Base-by-base conservation (phyloP, 129 eudicot genomes). In the Helianthus tuberosus region DNA sequence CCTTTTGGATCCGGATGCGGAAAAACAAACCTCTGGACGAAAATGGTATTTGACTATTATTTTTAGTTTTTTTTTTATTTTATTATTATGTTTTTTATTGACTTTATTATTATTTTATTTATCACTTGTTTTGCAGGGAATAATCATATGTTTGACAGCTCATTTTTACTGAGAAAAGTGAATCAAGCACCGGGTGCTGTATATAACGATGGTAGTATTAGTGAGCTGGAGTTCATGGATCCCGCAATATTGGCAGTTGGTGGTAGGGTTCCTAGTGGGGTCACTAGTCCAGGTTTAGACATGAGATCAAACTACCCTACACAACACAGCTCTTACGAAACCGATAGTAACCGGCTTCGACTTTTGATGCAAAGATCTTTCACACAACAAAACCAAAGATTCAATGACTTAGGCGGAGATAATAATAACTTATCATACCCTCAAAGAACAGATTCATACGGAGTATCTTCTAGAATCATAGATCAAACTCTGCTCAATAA, bases 221-320 rank as follows among this genome's bases (percentile, higher is more conserved):
- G 88, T 53, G 99, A 95, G 44, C 87, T 89, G 60, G 99, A 95
- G 51, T 89, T 91, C 58, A 85, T 89, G 78, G 99, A 95, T 79
- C 99, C 99, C 23, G 97, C 99, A 53, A 95, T 95, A 57, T 63
- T 95, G 78, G 97, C 99, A 0, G 95, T 95, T 78, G 97, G 99
- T 75, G 97, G 93, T 72, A 89, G 92, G 72, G 83, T 86, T 78
- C 86, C 91, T 15, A 55, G 80, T 66, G 90, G 93, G 54, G 49
- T 85, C 64, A 78, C 68, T 75, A 80, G 75, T 77, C 50, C 87
- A 8, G 71, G 86, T 63, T 36, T 88, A 63, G 97, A 90, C 69
- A 73, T 76, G 77, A 79, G 89, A 77, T 79, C 89, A 13, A 83
- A 60, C 61, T 82, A 66, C 64, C 69, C 91, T 81, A 74, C 89